phyloP scores from a whole-genome alignment of 768 basidiomycete species.

The Hericium erinaceus region DNA sequence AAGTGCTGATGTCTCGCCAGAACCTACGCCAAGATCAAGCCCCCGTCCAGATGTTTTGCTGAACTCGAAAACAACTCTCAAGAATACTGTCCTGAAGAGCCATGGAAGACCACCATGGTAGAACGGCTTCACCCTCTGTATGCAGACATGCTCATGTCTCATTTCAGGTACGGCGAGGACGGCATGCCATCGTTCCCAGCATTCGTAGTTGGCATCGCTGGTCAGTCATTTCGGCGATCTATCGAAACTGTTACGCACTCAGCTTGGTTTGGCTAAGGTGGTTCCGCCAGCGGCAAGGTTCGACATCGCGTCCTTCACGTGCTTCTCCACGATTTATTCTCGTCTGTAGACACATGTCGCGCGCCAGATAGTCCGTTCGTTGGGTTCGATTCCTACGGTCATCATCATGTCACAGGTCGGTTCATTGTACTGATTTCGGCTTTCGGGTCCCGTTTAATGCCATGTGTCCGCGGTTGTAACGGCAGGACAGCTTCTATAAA shows the following conservation, averaged over 20 bases:
- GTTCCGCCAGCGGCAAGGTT: slow-evolving; percentile 85
- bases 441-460: neutral
- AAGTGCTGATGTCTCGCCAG: slow-evolving; percentile 1
- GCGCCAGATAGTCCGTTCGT: slow-evolving; percentile 64
- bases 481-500: slow-evolving; percentile 91
- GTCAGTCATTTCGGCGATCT: slow-evolving; percentile 28
- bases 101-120: slow-evolving; percentile 86
- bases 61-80: slow-evolving; percentile 25
- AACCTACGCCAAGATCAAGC: slow-evolving; percentile 5
- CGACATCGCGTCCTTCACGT: neutral
- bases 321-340: slow-evolving; percentile 1
- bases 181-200: slow-evolving; percentile 63
- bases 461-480: neutral
- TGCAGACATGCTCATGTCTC: slow-evolving; percentile 6
- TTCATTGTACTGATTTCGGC: neutral
- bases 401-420: slow-evolving; percentile 83
- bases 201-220: slow-evolving; percentile 80
- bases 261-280: slow-evolving; percentile 35
- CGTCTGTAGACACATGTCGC: slow-evolving; percentile 70
- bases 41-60: slow-evolving; percentile 3
- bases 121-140: neutral
- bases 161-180: slow-evolving; percentile 65
- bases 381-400: slow-evolving; percentile 81
- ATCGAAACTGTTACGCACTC: neutral
- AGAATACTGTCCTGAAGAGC: slow-evolving; percentile 74